A percentile compares a stretch with the other conserved stretches of the same genome.
These are phyloP conservation scores for Lachancea waltii DNA, from an alignment of 805 yeast genomes.

Conservation along the genomic window DNA sequence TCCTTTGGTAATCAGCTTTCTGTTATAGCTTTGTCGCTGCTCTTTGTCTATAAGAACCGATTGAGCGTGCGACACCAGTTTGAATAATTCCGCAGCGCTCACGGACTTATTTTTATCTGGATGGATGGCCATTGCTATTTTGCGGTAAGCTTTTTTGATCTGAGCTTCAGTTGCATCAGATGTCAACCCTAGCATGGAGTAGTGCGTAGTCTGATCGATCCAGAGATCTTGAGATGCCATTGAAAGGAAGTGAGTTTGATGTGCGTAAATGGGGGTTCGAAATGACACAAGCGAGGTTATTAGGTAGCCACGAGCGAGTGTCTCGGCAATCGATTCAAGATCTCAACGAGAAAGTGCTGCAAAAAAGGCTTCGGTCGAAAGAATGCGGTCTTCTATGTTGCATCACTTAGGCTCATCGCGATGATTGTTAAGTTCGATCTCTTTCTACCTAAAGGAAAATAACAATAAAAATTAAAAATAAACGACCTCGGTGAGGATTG, in stretches of 20 bases:
- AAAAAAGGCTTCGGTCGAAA: no score
- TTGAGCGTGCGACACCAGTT: slow-evolving; percentile 29
- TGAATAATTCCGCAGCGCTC: slow-evolving; percentile 28
- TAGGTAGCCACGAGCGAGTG: no score
- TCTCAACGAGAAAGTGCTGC: no score
- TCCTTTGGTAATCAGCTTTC: slow-evolving; percentile 15
- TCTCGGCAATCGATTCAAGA: no score
- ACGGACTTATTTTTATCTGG: slow-evolving; percentile 68
- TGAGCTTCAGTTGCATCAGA: slow-evolving; percentile 23
- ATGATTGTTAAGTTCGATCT: no score
- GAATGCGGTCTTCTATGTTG: no score
- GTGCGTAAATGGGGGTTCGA: neutral
- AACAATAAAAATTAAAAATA: slow-evolving; percentile 1
- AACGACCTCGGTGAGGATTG: slow-evolving; percentile 53
- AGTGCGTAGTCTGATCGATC: slow-evolving; percentile 28
- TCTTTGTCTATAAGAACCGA: slow-evolving; percentile 25
- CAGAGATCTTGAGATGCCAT: slow-evolving; percentile 12
- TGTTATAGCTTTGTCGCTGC: slow-evolving; percentile 20
- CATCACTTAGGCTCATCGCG: no score
- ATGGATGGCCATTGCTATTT: slow-evolving; percentile 63
- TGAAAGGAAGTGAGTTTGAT: neutral
- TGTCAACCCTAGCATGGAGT: slow-evolving; percentile 25
- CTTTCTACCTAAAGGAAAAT: neutral
- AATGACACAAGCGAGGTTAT: neutral
- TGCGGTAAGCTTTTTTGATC: slow-evolving; percentile 74